Evolutionary conservation across 352 stramenopile species (phyloP), one percentile per base, ranked within the genome.

Genomic region (Bremia lactucae): DNA sequence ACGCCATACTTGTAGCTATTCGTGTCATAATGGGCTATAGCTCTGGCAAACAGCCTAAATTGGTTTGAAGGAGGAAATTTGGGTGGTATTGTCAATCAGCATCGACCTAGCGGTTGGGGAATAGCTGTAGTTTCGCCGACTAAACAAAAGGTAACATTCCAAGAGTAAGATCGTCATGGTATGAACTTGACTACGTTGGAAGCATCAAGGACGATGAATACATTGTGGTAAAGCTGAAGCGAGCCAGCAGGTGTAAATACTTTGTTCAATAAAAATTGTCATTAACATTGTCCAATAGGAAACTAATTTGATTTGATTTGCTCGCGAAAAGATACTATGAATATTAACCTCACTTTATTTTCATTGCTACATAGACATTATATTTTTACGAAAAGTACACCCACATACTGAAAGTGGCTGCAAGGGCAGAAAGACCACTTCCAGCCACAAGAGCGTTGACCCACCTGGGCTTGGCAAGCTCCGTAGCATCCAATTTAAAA

Each of bases 391-490:
- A 58, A 40, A 75, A 79, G 41, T 71, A 72, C 40, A 75, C 59
- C 67, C 67, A 73, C 43, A 79, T 66, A 9, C 39, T 68, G 42
- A 81, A 66, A n/a, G 64, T 76, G 36, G 69, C 51, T 11, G 42
- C 40, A 15, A 81, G 52, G 48, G 57, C 68, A 39, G 51, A 38
- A 38, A 77, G 59, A n/a, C 45, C 58, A 47, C 58, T 73, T 9
- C 42, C 55, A 25, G 56, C 54, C 13, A 76, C 62, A 11, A 74
- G 53, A 25, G 51, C 38, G 35, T 77, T 77, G 25, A 75, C 52
- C 46, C 57, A 77, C 42, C 52, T 64, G 13, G 68, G 68, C 36
- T 81, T 72, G 31, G n/a, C 46, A 4, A 70, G 41, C 38, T 77
- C 68, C 8, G 59, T 72, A 11, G 56, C 56, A 22, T 81, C 68